These are phyloP conservation scores for Isochrysis galbana DNA, from an alignment of 78 protist genomes.

Conservation along the genomic window DNA sequence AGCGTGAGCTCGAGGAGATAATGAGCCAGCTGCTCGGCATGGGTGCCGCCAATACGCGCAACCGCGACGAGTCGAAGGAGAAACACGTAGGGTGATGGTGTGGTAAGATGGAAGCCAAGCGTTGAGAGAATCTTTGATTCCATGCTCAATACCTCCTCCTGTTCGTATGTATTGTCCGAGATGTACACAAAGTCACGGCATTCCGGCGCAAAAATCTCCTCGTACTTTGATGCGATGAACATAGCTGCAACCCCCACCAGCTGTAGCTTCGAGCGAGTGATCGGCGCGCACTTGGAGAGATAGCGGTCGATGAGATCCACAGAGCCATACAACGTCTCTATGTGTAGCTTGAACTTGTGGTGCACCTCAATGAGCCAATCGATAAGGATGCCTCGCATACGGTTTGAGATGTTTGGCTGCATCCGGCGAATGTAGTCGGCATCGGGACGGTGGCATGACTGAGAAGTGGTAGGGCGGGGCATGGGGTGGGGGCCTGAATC, in stretches of 20 bases:
- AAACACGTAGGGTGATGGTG: constrained; percentile 82
- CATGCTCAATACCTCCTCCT: neutral
- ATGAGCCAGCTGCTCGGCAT: neutral
- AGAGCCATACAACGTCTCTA: constrained; percentile 81
- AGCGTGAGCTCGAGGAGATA: no score
- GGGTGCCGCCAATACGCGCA: no score
- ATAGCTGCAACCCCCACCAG: constrained; percentile 91
- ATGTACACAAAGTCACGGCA: constrained; percentile 13
- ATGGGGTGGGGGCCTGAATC: no score
- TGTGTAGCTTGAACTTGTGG: constrained; percentile 60
- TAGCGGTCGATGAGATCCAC: constrained; percentile 88
- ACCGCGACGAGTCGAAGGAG: constrained; percentile 77
- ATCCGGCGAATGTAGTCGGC: no score
- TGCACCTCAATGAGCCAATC: constrained; percentile 86
- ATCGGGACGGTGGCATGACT: no score
- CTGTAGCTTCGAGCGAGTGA: constrained; percentile 49
- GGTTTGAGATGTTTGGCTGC: constrained; percentile 67
- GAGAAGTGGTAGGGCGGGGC: no score
- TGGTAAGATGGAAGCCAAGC: constrained; percentile 77
- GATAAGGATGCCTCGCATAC: constrained; percentile 79
- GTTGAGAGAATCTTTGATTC: constrained; percentile 55
- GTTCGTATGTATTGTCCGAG: neutral
- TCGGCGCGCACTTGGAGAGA: constrained; percentile 33
- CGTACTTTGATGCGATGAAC: constrained; percentile 94
- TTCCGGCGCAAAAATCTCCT: constrained; percentile 93